These are phyloP conservation scores for Aureobasidium sp. DNA, from an alignment of 2,329 filamentous ascomycete species.

Conservation along the genomic window DNA sequence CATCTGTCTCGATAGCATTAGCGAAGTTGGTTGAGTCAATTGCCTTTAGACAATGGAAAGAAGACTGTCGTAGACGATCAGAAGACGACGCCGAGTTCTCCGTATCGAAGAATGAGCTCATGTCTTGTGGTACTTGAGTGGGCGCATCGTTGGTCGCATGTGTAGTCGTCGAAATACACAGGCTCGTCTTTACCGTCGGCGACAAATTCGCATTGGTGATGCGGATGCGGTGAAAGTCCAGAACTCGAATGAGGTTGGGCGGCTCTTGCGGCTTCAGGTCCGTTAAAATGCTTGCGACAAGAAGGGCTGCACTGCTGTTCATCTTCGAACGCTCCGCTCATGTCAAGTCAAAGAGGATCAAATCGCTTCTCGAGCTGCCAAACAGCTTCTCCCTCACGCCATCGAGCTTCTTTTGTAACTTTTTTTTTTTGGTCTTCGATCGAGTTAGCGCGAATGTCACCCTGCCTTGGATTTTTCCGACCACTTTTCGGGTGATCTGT, in stretches of 20 bases:
- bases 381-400: background rate
- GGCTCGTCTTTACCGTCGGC: background rate
- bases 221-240: background rate
- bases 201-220: background rate
- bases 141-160: background rate
- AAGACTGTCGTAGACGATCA: no score
- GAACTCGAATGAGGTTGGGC: background rate
- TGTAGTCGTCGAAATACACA: background rate
- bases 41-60: no score
- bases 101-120: no score
- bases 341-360: background rate
- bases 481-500: no score
- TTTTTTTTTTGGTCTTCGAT: no score
- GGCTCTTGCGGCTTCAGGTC: background rate
- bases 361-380: background rate
- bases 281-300: background rate
- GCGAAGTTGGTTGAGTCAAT: no score
- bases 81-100: no score
- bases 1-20: no score
- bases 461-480: no score
- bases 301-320: constrained; percentile 38
- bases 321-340: constrained; percentile 27
- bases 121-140: no score
- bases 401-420: no score
- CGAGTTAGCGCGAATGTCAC: no score